phyloP scores from a whole-genome alignment of 2,329 filamentous ascomycete genomes.

The Dothideomycetes sp. region DNA sequence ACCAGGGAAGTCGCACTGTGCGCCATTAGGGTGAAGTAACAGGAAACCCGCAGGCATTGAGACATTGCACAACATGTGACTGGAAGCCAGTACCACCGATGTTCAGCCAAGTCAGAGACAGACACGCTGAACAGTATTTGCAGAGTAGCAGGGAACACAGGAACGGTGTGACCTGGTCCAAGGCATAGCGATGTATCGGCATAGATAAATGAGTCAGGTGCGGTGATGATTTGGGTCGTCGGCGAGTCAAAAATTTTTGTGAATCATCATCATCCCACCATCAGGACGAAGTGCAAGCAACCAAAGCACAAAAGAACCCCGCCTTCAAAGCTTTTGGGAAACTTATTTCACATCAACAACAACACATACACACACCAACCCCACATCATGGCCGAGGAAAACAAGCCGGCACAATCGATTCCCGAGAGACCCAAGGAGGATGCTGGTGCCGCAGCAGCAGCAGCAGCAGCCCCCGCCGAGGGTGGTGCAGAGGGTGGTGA shows the following conservation, averaged over 20 bases:
- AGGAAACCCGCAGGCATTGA: too few relatives aligned
- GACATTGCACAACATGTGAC: too few relatives aligned
- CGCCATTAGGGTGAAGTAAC: too few relatives aligned
- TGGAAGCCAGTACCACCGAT: too few relatives aligned
- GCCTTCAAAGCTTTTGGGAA: not conserved
- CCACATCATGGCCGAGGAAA: constrained; percentile 21
- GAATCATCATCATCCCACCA: constrained; percentile 13
- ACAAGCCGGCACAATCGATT: constrained; percentile 16
- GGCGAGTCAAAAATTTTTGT: constrained; percentile 1
- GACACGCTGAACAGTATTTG: too few relatives aligned
- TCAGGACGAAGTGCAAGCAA: too few relatives aligned
- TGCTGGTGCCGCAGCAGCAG: constrained; percentile 17
- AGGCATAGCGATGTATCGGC: not conserved
- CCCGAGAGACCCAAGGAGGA: constrained; percentile 25
- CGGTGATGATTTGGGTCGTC: not conserved
- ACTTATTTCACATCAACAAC: not conserved
- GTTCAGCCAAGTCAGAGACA: too few relatives aligned
- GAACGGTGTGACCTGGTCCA: not conserved
- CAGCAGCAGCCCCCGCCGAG: constrained; percentile 16
- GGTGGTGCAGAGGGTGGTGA: too few relatives aligned
- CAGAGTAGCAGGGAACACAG: not conserved
- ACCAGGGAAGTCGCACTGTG: too few relatives aligned
- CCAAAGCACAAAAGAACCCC: constrained; percentile 11
- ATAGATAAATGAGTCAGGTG: constrained; percentile 6
- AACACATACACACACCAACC: constrained; percentile 9